Evolutionary conservation across 2,329 filamentous ascomycete species (phyloP), one percentile per base, ranked within the genome.

Genomic region (Bipolaris zeicola): DNA sequence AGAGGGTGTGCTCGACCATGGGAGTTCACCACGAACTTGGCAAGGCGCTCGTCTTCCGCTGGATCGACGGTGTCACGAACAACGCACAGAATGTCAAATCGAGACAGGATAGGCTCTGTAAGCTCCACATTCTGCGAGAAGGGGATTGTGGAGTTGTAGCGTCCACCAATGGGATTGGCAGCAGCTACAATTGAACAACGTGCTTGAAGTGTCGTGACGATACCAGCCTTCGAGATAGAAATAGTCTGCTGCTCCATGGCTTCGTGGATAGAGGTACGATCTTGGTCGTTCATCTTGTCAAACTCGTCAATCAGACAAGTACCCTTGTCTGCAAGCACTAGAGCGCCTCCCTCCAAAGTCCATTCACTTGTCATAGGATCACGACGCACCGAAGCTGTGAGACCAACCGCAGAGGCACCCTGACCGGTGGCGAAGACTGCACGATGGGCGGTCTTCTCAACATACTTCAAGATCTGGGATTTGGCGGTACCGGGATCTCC

Each of bases 181-280:
- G 95, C 95, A 14, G 95, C 95, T 63, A 99, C 92, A 65, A 99
- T 96, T 51, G 93, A 92, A 76, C 95, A 99, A 37, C 95, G 89
- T 41, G 95, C 95, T 76, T 99, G 94, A 0, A 99, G 83, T 0
- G 95, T 98, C 1, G 95, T 99, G 41, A 99, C 95, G 59, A 99
- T 99, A 78, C 95, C 95, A 0, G 95, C 95, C 76, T 99, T 99
- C 63, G 92, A 96, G 72, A 99, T 99, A 59, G 94, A 98, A 66
- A 99, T 99, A 1, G 95, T 99, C 79, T 99, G 95, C 78, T 99
- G 95, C 78, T 99, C 95, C 95, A 99, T 99, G 58, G 95, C 95
- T 82, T 99, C 95, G 84, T 99, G 95, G 67, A 99, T 99, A 6
- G 92, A 96, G 1, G 95, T 98, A 63, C 95, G 87, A 76, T 99